Evolutionary conservation across 495 filamentous ascomycete genomes (phyloP).

Genomic region (Sordaria brevicollis): DNA sequence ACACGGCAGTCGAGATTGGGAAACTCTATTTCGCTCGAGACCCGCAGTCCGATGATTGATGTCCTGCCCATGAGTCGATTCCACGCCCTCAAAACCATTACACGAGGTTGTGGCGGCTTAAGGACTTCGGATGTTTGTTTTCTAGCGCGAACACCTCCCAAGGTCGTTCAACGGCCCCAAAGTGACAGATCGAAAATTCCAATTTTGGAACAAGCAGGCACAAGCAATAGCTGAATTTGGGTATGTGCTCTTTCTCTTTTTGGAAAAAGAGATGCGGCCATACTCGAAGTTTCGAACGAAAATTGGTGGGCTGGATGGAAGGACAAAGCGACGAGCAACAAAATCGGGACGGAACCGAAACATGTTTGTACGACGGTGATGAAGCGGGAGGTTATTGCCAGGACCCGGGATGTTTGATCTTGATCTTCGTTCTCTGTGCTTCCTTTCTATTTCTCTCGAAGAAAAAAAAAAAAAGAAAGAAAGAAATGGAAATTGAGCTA

Average conservation of each 20-base stretch:
- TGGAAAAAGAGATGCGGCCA: background rate
- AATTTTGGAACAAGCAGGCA: no score
- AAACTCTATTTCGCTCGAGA: no score
- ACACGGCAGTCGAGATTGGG: conserved; percentile 13
- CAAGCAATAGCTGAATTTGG: background rate
- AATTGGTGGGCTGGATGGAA: background rate
- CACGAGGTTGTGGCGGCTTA: background rate
- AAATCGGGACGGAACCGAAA: no score
- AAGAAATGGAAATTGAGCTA: no score
- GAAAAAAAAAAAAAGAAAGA: background rate
- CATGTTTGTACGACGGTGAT: no score
- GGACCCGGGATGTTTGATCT: no score
- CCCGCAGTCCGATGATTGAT: no score
- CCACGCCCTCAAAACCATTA: no score
- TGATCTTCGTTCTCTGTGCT: background rate
- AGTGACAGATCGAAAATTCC: background rate
- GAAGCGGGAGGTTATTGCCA: no score
- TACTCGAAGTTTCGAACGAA: background rate
- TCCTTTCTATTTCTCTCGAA: background rate
- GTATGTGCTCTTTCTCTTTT: background rate
- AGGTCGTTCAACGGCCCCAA: background rate
- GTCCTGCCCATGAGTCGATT: no score
- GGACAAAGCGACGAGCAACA: background rate
- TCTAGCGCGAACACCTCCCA: background rate
- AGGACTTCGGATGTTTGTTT: background rate